These are phyloP conservation scores for Aspergillus asperescens DNA, from an alignment of 495 filamentous ascomycete species.

Conservation along the genomic window DNA sequence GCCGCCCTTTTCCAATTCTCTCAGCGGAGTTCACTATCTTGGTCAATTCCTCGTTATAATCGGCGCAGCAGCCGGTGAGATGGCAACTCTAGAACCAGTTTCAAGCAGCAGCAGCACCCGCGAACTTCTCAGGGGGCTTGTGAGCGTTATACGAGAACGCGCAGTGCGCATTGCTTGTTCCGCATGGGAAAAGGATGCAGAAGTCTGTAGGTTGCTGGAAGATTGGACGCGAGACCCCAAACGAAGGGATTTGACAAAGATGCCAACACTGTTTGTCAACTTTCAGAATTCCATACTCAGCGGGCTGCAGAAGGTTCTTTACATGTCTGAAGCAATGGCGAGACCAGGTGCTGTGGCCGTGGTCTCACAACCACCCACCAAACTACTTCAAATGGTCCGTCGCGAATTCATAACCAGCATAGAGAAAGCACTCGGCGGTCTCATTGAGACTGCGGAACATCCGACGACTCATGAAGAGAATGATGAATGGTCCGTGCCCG, in stretches of 20 bases:
- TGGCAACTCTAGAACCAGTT: conserved; percentile 67
- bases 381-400: conserved; percentile 79
- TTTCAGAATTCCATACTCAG: conserved; percentile 73
- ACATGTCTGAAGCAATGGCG: conserved; percentile 74
- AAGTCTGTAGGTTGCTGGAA: conserved; percentile 82
- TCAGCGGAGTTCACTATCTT: conserved; percentile 84
- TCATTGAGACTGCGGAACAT: conserved; percentile 91
- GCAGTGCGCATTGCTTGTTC: conserved; percentile 72
- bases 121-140: conserved; percentile 64
- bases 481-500: conserved; percentile 45
- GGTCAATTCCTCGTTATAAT: conserved; percentile 72
- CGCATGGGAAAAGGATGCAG: conserved; percentile 83
- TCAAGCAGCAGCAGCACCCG: conserved; percentile 50
- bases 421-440: conserved; percentile 85
- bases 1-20: conserved; percentile 85
- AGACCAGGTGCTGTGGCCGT: conserved; percentile 66
- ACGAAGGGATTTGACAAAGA: conserved; percentile 76
- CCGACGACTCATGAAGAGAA: conserved; percentile 54
- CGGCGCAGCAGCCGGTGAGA: conserved; percentile 78
- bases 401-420: conserved; percentile 83
- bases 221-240: conserved; percentile 82
- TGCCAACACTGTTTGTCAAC: conserved; percentile 74
- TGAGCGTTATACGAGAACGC: conserved; percentile 76
- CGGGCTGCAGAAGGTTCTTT: conserved; percentile 90
- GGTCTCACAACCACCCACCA: conserved; percentile 72